Evolutionary conservation across 1,139 yeast genomes (phyloP).

Genomic region (Suhomyces maxii): DNA sequence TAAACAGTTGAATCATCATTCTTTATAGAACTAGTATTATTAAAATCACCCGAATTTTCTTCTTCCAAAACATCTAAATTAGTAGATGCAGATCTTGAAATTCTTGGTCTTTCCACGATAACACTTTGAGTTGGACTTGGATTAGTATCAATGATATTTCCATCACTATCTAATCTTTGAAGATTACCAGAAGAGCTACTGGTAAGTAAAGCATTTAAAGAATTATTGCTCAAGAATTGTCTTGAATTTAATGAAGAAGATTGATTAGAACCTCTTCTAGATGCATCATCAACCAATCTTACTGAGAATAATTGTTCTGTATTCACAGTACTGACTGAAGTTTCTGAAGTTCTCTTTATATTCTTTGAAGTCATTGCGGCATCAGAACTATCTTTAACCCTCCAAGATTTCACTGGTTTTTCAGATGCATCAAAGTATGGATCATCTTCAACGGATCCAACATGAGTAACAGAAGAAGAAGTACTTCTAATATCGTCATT

Average conservation of each 20-base stretch:
- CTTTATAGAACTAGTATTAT: slow-evolving; percentile 12
- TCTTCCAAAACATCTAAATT: slow-evolving; percentile 35
- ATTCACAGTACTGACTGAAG: slow-evolving; percentile 80
- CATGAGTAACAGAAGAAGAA: slow-evolving; percentile 41
- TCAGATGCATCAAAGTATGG: slow-evolving; percentile 38
- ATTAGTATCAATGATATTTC: slow-evolving; percentile 42
- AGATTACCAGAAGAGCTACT: slow-evolving; percentile 46
- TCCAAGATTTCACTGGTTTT: slow-evolving; percentile 70
- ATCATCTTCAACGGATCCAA: slow-evolving; percentile 29
- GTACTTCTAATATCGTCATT: slow-evolving; percentile 26
- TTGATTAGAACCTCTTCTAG: slow-evolving; percentile 28
- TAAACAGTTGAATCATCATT: slow-evolving; percentile 5
- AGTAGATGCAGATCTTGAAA: slow-evolving; percentile 28
- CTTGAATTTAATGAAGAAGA: slow-evolving; percentile 28
- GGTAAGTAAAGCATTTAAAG: slow-evolving; percentile 29
- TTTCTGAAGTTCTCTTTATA: slow-evolving; percentile 49
- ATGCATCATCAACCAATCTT: slow-evolving; percentile 64
- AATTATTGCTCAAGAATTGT: slow-evolving; percentile 31
- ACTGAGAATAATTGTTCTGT: slow-evolving; percentile 83
- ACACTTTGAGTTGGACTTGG: slow-evolving; percentile 6
- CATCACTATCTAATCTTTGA: slow-evolving; percentile 55
- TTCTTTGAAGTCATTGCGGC: slow-evolving; percentile 19
- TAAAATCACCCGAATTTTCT: slow-evolving; percentile 28
- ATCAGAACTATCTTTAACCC: slow-evolving; percentile 47
- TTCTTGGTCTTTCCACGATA: slow-evolving; percentile 15